Evolutionary conservation across 495 filamentous ascomycete species (phyloP).

Genomic region (Aspergillus affinis): DNA sequence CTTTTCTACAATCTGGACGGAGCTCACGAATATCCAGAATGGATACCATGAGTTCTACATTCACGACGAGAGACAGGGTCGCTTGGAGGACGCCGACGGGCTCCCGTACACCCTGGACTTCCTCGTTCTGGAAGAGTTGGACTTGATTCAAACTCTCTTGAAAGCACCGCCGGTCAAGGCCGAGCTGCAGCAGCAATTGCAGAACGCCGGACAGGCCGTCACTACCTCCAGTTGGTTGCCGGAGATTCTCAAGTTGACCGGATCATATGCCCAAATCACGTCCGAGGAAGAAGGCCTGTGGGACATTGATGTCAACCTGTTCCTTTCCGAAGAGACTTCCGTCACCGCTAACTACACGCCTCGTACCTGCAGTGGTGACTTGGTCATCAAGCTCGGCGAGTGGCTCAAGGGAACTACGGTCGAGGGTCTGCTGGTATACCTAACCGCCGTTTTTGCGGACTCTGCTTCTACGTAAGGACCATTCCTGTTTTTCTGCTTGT

Average conservation of each 20-base stretch:
- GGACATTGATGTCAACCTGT: slow-evolving; percentile 95
- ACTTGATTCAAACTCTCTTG: slow-evolving; percentile 85
- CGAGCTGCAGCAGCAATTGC: slow-evolving; percentile 74
- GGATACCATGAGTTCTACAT: slow-evolving; percentile 82
- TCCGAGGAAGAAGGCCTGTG: slow-evolving; percentile 91
- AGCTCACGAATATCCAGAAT: slow-evolving; percentile 67
- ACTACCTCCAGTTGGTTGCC: slow-evolving; percentile 65
- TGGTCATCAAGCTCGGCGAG: slow-evolving; percentile 89
- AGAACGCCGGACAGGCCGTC: slow-evolving; percentile 55
- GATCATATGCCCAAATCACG: slow-evolving; percentile 86
- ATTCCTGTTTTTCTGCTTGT: neutral
- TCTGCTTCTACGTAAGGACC: slow-evolving; percentile 52
- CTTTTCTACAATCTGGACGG: slow-evolving; percentile 85
- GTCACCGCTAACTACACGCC: slow-evolving; percentile 97
- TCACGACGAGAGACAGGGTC: slow-evolving; percentile 76
- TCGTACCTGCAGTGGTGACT: slow-evolving; percentile 83
- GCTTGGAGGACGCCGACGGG: slow-evolving; percentile 84
- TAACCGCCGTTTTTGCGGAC: slow-evolving; percentile 63
- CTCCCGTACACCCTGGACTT: slow-evolving; percentile 96
- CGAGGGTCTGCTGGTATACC: slow-evolving; percentile 71
- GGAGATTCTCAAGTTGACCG: slow-evolving; percentile 78
- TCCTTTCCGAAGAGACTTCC: slow-evolving; percentile 90
- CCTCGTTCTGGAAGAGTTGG: slow-evolving; percentile 86
- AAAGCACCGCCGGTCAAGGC: slow-evolving; percentile 80
- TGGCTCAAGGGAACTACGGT: slow-evolving; percentile 72